phyloP scores from a whole-genome alignment of 352 stramenopile genomes.

The Achlya hypogyna region DNA sequence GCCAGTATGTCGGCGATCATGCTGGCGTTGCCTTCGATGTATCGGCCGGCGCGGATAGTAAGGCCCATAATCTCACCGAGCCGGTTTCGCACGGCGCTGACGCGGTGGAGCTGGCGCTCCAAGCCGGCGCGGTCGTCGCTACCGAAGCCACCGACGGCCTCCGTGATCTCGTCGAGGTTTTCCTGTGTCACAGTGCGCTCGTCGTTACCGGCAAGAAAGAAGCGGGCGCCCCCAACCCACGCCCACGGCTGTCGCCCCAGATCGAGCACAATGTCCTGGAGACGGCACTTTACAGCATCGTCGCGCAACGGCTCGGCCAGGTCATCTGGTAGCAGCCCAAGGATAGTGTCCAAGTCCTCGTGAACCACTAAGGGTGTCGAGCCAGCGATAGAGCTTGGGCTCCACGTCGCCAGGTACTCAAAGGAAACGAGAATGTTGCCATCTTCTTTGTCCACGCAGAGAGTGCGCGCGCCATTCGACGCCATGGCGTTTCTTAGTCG shows the following conservation, averaged over 20 bases:
- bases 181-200: conserved; percentile 26
- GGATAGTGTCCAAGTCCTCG: no score
- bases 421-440: no score
- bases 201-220: conserved; percentile 24
- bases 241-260: conserved; percentile 25
- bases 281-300: no score
- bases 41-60: conserved; percentile 53
- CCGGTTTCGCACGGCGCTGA: conserved; percentile 61
- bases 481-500: no score
- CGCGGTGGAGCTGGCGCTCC: conserved; percentile 63
- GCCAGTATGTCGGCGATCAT: conserved; percentile 57
- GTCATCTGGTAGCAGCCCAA: no score
- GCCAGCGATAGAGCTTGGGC: no score
- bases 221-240: conserved; percentile 26
- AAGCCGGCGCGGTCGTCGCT: conserved; percentile 68
- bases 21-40: conserved; percentile 49
- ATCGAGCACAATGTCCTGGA: conserved; percentile 35
- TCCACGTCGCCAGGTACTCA: no score
- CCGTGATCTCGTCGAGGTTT: conserved; percentile 45
- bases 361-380: no score
- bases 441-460: no score
- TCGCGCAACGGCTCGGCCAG: no score
- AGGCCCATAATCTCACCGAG: conserved; percentile 45
- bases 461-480: no score
- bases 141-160: conserved; percentile 44